phyloP scores from a whole-genome alignment of 116 monocot species.

The Trichopus zeylanicus region DNA sequence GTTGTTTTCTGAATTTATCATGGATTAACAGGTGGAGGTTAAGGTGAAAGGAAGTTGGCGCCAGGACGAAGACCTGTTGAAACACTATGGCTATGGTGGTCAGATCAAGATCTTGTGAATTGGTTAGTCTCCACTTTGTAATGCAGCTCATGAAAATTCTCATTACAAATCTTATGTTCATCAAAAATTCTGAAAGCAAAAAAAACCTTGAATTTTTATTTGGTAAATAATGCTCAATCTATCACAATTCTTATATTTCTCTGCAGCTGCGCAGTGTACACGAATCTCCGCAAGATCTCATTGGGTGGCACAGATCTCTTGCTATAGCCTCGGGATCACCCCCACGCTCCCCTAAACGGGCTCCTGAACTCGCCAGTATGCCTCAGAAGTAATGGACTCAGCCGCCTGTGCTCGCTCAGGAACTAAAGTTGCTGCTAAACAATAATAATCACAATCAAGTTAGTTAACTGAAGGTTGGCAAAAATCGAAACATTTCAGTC shows the following conservation, averaged over 20 bases:
- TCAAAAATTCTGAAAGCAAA: too few species aligned
- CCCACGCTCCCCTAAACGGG: constrained; percentile 55
- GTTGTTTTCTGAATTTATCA: not conserved
- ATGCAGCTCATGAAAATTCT: too few species aligned
- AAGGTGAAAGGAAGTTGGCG: constrained; percentile 91
- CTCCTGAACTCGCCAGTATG: constrained; percentile 39
- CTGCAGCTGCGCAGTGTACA: too few species aligned
- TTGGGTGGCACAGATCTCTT: constrained; percentile 23
- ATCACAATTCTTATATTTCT: too few species aligned
- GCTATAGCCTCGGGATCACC: constrained; percentile 30
- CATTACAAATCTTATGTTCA: too few species aligned
- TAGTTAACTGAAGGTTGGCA: too few species aligned
- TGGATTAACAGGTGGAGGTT: constrained; percentile 62
- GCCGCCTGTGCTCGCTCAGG: constrained; percentile 33
- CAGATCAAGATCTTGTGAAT: constrained; percentile 43
- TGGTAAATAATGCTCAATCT: too few species aligned
- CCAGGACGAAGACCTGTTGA: constrained; percentile 80
- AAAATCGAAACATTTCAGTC: too few species aligned
- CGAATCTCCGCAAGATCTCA: constrained; percentile 33
- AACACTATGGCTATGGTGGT: constrained; percentile 74
- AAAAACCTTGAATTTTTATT: too few species aligned
- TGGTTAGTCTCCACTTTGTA: not conserved
- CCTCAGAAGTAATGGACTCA: constrained; percentile 41
- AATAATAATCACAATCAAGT: too few species aligned
- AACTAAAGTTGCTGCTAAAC: too few species aligned